phyloP scores from a whole-genome alignment of 805 yeast species.

The Saturnispora silvae region DNA sequence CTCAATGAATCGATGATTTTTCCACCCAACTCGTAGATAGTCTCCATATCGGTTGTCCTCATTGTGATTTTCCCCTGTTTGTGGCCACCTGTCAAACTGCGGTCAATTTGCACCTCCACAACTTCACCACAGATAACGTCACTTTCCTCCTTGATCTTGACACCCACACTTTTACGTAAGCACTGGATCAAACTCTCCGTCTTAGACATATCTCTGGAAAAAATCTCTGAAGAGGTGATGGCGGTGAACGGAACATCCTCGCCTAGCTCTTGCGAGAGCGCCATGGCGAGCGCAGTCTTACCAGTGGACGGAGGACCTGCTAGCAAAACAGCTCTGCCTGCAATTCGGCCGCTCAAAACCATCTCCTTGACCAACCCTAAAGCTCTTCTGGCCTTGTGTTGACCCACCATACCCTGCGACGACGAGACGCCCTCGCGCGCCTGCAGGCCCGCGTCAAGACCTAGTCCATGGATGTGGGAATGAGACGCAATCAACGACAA shows the following conservation, averaged over 20 bases:
- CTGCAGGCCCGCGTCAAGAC: conserved; percentile 79
- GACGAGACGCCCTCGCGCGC: conserved; percentile 60
- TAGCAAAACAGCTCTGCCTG: conserved; percentile 88
- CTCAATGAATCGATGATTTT: conserved; percentile 75
- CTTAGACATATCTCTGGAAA: conserved; percentile 93
- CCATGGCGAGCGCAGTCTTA: conserved; percentile 93
- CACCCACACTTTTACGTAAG: conserved; percentile 91
- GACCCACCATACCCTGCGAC: conserved; percentile 76
- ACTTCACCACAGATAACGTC: conserved; percentile 98
- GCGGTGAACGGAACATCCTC: conserved; percentile 98
- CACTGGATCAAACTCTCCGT: conserved; percentile 95
- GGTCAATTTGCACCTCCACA: conserved; percentile 90
- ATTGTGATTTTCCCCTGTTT: conserved; percentile 72
- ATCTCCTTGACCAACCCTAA: conserved; percentile 92
- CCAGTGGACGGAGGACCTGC: conserved; percentile 99
- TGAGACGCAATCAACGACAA: conserved; percentile 58
- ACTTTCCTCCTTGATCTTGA: conserved; percentile 91
- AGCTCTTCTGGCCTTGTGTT: conserved; percentile 70
- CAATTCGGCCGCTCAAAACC: conserved; percentile 83
- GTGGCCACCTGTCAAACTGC: conserved; percentile 87
- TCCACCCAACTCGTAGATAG: conserved; percentile 52
- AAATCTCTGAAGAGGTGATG: conserved; percentile 88
- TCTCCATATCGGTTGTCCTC: conserved; percentile 79
- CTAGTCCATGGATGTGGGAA: conserved; percentile 92
- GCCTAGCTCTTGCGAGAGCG: conserved; percentile 91